phyloP scores from a whole-genome alignment of 1,284 basidiomycete genomes.

The Irpex sp. region DNA sequence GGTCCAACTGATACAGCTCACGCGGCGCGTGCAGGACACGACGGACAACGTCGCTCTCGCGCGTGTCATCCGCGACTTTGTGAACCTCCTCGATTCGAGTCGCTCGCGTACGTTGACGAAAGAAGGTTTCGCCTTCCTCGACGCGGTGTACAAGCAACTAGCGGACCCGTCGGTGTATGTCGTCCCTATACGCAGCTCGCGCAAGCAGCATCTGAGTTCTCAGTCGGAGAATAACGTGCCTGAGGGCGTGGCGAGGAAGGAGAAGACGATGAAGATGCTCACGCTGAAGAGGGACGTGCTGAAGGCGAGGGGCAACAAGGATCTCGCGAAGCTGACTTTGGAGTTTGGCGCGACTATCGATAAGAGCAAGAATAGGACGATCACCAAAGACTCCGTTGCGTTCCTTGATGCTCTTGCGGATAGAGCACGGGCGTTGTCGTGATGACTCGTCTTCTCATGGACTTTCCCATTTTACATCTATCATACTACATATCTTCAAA shows the following conservation, averaged over 20 bases:
- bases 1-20: conserved; percentile 44
- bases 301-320: conserved; percentile 45
- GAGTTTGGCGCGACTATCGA: conserved; percentile 68
- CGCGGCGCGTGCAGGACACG: conserved; percentile 38
- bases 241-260: conserved; percentile 35
- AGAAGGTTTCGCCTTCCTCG: conserved; percentile 67
- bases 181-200: conserved; percentile 46
- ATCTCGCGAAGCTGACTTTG: conserved; percentile 57
- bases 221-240: conserved; percentile 17
- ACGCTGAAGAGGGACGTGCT: conserved; percentile 51
- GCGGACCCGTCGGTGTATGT: conserved; percentile 59
- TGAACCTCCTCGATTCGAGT: conserved; percentile 54
- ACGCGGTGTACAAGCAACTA: conserved; percentile 64
- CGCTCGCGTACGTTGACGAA: conserved; percentile 64
- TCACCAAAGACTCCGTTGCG: conserved; percentile 73
- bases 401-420: conserved; percentile 61
- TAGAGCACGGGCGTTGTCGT: conserved; percentile 36
- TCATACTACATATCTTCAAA: neutral
- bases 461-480: neutral
- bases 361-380: conserved; percentile 57
- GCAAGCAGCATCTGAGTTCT: conserved; percentile 31
- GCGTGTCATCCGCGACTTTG: conserved; percentile 52
- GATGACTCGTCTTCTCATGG: neutral
- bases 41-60: conserved; percentile 53
- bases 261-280: conserved; percentile 56